Conservation (phyloP, 1,284 basidiomycete genomes). For the Ceratorhiza oryzae-sativae region DNA sequence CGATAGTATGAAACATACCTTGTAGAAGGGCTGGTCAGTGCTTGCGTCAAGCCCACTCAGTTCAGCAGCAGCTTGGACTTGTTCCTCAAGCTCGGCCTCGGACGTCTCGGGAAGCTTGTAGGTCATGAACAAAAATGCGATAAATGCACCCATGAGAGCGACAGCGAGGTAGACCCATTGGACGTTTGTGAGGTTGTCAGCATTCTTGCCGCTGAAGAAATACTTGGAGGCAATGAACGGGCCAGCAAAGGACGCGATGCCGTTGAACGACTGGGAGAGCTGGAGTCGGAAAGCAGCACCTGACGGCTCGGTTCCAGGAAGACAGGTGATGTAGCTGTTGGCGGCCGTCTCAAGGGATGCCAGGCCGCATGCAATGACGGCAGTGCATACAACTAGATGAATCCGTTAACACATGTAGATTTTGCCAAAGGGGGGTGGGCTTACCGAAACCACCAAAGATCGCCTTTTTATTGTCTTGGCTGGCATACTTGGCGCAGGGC, state of each 20-base stretch:
- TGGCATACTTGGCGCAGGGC: slow-evolving; percentile 73
- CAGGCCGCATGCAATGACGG: slow-evolving; percentile 69
- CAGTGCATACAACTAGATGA: slow-evolving; percentile 39
- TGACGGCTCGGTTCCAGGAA: slow-evolving; percentile 62
- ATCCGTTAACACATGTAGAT: neutral
- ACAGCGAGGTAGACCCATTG: slow-evolving; percentile 61
- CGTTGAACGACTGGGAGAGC: slow-evolving; percentile 84
- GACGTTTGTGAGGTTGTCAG: slow-evolving; percentile 53
- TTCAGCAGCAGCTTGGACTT: slow-evolving; percentile 49
- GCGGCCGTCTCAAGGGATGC: slow-evolving; percentile 74
- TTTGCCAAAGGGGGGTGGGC: slow-evolving; percentile 55
- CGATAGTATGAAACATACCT: slow-evolving; percentile 79
- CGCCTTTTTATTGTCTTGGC: slow-evolving; percentile 50
- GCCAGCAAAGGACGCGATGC: slow-evolving; percentile 78
- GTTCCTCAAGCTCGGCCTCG: slow-evolving; percentile 51
- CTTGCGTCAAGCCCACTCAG: slow-evolving; percentile 44
- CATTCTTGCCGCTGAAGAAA: slow-evolving; percentile 54
- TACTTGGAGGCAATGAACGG: slow-evolving; percentile 76
- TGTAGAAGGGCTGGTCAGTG: slow-evolving; percentile 54
- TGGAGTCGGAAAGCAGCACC: slow-evolving; percentile 81
- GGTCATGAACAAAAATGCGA: slow-evolving; percentile 54
- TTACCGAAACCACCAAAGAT: slow-evolving; percentile 77
- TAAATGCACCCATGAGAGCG: slow-evolving; percentile 47
- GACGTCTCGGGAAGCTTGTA: slow-evolving; percentile 62
- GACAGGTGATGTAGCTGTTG: slow-evolving; percentile 76